These are phyloP conservation scores for Entonaema liquescens DNA, from an alignment of 495 filamentous ascomycete genomes.

Conservation along the genomic window DNA sequence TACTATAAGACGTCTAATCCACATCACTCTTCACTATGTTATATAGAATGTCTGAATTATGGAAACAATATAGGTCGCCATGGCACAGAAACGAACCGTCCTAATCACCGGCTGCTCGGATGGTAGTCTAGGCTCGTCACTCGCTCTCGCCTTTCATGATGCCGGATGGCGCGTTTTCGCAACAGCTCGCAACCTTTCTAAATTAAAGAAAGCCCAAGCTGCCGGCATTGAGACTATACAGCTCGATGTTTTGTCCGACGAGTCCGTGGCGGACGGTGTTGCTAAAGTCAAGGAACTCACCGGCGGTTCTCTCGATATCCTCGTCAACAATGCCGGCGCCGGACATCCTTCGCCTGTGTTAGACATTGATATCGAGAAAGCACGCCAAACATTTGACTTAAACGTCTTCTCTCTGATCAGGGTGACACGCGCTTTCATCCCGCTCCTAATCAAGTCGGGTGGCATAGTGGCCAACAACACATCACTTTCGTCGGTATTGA, in stretches of 20 bases:
- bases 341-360: slow-evolving; percentile 45
- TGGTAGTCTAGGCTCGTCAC: slow-evolving; percentile 48
- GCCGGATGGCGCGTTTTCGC: slow-evolving; percentile 55
- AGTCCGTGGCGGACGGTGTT: slow-evolving; percentile 25
- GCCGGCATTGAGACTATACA: slow-evolving; percentile 28
- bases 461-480: slow-evolving; percentile 46
- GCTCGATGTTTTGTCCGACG: slow-evolving; percentile 30
- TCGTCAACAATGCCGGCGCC: slow-evolving; percentile 57
- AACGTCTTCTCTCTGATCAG: slow-evolving; percentile 51
- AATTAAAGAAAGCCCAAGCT: background rate
- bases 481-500: slow-evolving; percentile 32
- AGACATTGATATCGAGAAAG: slow-evolving; percentile 48
- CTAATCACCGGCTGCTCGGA: slow-evolving; percentile 60
- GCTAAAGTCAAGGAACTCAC: slow-evolving; percentile 17
- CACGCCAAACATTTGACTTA: slow-evolving; percentile 48
- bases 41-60: background rate
- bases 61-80: background rate
- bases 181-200: slow-evolving; percentile 50
- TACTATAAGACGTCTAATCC: background rate
- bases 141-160: slow-evolving; percentile 51
- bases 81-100: slow-evolving; percentile 5
- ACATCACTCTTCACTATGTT: background rate
- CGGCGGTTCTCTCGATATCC: slow-evolving; percentile 46
- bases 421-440: slow-evolving; percentile 51
- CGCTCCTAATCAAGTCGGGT: slow-evolving; percentile 47